Percentiles rank a stretch among this genome's conserved stretches.
phyloP scores from a whole-genome alignment of 352 stramenopile species.

The Phytophthora nicotianae region DNA sequence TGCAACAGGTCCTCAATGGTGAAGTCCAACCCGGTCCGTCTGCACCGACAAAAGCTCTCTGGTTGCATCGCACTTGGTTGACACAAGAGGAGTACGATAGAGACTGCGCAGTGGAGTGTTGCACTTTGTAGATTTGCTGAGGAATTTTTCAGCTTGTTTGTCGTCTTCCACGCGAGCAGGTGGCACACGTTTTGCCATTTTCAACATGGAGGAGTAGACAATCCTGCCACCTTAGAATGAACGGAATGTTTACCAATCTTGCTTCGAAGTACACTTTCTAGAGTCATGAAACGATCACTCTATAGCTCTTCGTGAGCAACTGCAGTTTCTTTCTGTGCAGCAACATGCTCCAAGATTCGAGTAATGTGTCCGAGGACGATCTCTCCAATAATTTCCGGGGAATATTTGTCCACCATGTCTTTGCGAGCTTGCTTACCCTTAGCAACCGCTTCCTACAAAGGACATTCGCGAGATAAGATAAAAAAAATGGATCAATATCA shows the following conservation, averaged over 20 bases:
- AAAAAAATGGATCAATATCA: no score
- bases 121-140: no score
- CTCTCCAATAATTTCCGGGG: conserved; percentile 70
- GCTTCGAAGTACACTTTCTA: no score
- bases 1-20: conserved; percentile 74
- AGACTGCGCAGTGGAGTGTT: conserved; percentile 41
- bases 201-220: conserved; percentile 30
- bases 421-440: conserved; percentile 72
- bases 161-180: no score
- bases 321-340: conserved; percentile 22
- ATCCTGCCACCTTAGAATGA: no score
- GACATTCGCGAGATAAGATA: not conserved
- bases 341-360: conserved; percentile 60
- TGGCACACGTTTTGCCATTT: no score
- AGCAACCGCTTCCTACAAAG: conserved; percentile 51
- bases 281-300: conserved; percentile 7
- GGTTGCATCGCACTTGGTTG: conserved; percentile 86
- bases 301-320: conserved; percentile 63
- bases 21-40: conserved; percentile 64
- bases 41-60: conserved; percentile 77
- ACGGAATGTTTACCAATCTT: no score
- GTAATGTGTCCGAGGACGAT: conserved; percentile 71
- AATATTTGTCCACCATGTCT: conserved; percentile 89
- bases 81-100: conserved; percentile 75
- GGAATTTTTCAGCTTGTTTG: no score